Evolutionary conservation across 345 rosid species (phyloP), one percentile per base, ranked within the genome.

Genomic region (Gossypium mustelinum): DNA sequence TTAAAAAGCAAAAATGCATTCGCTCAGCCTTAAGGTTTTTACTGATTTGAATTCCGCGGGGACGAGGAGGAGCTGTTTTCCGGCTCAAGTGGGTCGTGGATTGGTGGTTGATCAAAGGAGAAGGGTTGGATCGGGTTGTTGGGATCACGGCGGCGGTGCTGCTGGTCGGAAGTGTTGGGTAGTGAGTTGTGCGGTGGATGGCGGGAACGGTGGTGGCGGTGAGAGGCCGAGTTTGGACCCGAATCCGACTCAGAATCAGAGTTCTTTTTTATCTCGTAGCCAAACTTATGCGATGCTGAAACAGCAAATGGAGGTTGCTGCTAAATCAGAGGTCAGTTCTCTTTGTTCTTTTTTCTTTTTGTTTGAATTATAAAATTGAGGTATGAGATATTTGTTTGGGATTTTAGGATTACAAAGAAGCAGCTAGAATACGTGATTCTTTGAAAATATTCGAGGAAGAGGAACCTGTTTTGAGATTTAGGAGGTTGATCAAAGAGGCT

Each of bases 241-340:
- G 52, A 77, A 78, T 11, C 68, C 87, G 60, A 75, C 73, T 54
- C 66, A 77, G 61, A 69, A 66, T 68, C 47, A 78, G 68, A 60
- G 80, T 52, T 84, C 88, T 16, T 82, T 83, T 62, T 59, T 80
- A 34, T 68, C 87, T 9, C 80, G 89, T 79, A 85, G 82, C 50
- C 90, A 86, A 81, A 86, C 88, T 56, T 87, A 89, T 67, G 96
- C 93, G 18, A 68, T 85, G 57, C 74, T 90, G 75, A 89, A 85
- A 84, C 93, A 89, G 70, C 87, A 85, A 72, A 82, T 90, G 90
- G 89, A 87, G 78, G 85, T 84, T 34, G 96, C 96, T 39, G 90
- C 93, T 55, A 86, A 85, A 79, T 81, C 89, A n/a, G 87, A 85
- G 87, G 90, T 87, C 27, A 7, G 66, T 57, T 45, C 12, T 41